A percentile compares a stretch with the other conserved stretches of the same genome.
Evolutionary conservation across 202 grass and related monocot genomes (phyloP).

Genomic region (Hordeum pubiflorum): DNA sequence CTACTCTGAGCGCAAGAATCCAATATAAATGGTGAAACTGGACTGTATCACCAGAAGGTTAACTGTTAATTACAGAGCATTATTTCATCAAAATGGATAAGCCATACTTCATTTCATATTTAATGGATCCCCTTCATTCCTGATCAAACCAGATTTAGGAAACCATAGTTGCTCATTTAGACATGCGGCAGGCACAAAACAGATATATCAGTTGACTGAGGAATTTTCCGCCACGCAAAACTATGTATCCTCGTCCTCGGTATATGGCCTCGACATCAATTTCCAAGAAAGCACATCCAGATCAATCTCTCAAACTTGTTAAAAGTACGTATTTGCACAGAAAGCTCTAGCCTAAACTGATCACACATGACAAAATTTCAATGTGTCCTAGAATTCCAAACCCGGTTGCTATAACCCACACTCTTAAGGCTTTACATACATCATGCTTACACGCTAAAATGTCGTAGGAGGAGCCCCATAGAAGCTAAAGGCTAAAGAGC

Average conservation of each 20-base stretch:
- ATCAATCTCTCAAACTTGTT: background rate
- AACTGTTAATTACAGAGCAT: background rate
- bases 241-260: background rate
- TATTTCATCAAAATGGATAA: background rate
- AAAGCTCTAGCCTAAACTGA: background rate
- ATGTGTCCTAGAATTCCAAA: background rate
- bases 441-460: background rate
- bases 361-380: background rate
- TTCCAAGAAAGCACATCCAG: background rate
- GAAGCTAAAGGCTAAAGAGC: background rate
- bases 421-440: background rate
- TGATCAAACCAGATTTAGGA: background rate
- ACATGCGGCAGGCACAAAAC: background rate
- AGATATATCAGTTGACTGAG: background rate
- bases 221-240: background rate
- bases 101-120: background rate
- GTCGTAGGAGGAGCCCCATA: background rate
- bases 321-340: background rate
- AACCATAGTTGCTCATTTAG: background rate
- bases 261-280: background rate
- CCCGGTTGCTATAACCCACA: background rate
- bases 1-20: background rate
- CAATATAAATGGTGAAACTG: background rate
- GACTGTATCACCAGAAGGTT: background rate
- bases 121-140: background rate